Base-by-base conservation (phyloP, 176 grass and related monocot genomes). In the Elaeis guineensis region DNA sequence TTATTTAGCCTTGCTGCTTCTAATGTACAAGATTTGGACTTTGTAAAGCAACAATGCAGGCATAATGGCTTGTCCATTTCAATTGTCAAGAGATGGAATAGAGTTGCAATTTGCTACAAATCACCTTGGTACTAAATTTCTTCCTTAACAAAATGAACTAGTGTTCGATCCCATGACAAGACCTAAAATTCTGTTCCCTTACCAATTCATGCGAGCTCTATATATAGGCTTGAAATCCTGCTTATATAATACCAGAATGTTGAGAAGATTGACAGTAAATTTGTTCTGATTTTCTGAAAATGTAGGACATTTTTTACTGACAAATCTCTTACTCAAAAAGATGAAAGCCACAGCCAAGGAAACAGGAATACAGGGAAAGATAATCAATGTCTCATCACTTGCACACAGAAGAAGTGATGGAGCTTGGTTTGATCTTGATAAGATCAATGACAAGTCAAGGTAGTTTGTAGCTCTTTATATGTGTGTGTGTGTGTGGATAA, bases 271-370 rank as follows among this genome's bases (percentile, higher is more conserved):
- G 55, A 30, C 23, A 54, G 4, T 12, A 16, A 21, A 69, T 44
- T 57, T 53, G 24, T 20, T 29, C 44, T n/a, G 5, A 28, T 52
- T 65, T 65, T 20, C 49, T 51, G 17, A 51, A 25, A 50, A 67
- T 64, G 55, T 75, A 90, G 91, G 91, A 16, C 86, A 96, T 82
- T 96, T 87, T 72, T 78, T 90, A 49, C 78, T 90, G 75, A 90
- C 83, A 53, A 80, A 75, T 66, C 75, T 96, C 57, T 64, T 96
- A 20, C 78, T 96, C 12, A 75, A 86, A 11, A 96, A 96, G 77
- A 83, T 96, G 87, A 91, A 97, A 82, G 51, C 66, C 32, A 97
- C 87, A 3, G 81, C 84, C 2, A 78, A 50, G 57, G 61, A 91
- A 72, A 89, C 87, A 0, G 84, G 78, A 30, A 73, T 85, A 4